Base-by-base conservation (phyloP, 176 grass and related monocot species). In the Oryza glaberrima region DNA sequence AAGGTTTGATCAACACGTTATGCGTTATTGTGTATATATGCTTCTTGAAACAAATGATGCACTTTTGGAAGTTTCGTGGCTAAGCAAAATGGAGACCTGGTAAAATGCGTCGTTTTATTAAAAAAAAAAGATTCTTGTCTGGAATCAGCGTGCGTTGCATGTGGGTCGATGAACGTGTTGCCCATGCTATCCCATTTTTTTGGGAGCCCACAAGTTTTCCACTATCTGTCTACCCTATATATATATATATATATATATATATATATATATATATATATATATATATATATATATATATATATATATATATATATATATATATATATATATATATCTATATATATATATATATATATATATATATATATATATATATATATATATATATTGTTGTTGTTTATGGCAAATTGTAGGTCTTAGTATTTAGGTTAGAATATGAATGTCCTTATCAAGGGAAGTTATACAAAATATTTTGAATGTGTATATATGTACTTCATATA, bases 81-180 rank as follows among this genome's bases (percentile, higher is more conserved):
- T 88, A 88, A 76, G 26, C 15, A 65, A 77, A 6, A 23, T 23
- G 58, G n/a, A 51, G 86, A 88, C 79, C 17, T 20, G 79, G 65
- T 34, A 45, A 23, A 23, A 16, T 44, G 41, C 12, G 6, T 16
- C 3, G 0, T 26, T n/a, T 61, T 32, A 17, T 52, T 15, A 32
- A 36, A 36, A 52, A 52, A 52, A 52, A 56, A 56, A 19, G 5
- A 56, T 19, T 56, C 52, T 56, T 56, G 13, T 51, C 13, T 51
- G 48, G 32, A 15, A 69, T 20, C 13, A 20, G n/a, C 1, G 22
- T 47, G 38, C 4, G 4, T 85, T 63, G 66, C 48, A 70, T 82
- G 28, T 35, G 67, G 19, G 20, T 71, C 26, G 76, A 11, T 71
- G 43, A 54, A 19, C 25, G 26, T 81, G 17, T 52, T 81, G 49